Percentiles rank a stretch among this genome's conserved stretches.
Conservation (phyloP, 2,329 filamentous ascomycete genomes). For the Pseudonectria foliicola region DNA sequence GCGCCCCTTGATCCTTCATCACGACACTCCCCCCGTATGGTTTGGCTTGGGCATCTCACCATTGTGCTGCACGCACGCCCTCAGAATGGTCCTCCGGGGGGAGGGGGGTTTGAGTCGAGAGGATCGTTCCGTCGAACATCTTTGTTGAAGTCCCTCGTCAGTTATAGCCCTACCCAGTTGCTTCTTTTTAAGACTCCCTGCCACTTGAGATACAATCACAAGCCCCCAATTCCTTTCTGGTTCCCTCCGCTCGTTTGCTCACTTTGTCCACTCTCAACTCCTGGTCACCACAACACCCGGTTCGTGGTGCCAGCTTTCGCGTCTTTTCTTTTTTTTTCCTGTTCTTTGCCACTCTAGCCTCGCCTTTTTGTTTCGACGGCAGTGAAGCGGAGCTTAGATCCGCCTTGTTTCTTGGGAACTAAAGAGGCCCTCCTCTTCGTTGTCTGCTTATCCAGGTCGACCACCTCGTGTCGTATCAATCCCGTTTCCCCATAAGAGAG, state of each 20-base stretch:
- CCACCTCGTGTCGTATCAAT: no score
- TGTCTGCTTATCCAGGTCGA: constrained; percentile 7
- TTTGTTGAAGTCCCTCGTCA: constrained; percentile 8
- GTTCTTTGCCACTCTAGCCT: constrained; percentile 12
- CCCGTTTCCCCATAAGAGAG: constrained; percentile 2
- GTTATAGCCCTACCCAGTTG: constrained; percentile 13
- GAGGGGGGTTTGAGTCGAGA: no score
- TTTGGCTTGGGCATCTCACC: no score
- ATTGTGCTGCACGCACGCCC: no score
- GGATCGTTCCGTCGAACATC: no score
- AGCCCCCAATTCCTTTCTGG: constrained; percentile 20
- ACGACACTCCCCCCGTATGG: no score
- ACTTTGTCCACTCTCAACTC: constrained; percentile 18
- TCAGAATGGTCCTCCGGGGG: no score
- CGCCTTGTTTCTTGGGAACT: no score
- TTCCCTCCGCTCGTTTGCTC: constrained; percentile 16
- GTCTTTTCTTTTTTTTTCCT: constrained; percentile 24
- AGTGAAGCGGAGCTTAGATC: no score
- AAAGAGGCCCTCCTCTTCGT: constrained; percentile 1
- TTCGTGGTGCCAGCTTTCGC: constrained; percentile 12
- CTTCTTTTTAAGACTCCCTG: constrained; percentile 14
- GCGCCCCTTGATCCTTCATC: no score
- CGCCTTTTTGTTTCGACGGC: constrained; percentile 7
- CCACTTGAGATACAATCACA: constrained; percentile 12
- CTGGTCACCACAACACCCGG: constrained; percentile 14